Evolutionary conservation across 176 grass and related monocot genomes (phyloP).

Genomic region (Carex pumila): DNA sequence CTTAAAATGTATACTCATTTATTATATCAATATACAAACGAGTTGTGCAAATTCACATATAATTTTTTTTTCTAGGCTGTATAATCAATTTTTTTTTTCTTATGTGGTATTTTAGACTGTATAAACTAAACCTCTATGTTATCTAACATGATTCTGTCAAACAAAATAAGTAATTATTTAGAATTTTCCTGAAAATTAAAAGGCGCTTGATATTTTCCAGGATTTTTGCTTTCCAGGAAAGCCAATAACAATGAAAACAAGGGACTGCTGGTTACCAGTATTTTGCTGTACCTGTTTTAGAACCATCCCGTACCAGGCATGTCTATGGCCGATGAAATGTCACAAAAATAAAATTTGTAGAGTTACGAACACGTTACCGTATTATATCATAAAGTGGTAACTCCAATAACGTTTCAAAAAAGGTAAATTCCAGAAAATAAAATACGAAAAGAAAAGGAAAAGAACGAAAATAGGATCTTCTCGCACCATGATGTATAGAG

Average conservation of each 20-base stretch:
- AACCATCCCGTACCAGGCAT: neutral
- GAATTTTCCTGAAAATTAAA: neutral
- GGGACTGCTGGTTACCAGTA: too few relatives aligned
- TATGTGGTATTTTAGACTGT: too few relatives aligned
- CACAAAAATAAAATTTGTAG: neutral
- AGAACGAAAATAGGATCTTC: neutral
- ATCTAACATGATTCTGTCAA: neutral
- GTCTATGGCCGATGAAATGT: neutral
- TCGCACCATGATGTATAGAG: neutral
- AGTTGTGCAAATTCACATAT: too few relatives aligned
- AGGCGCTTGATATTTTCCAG: neutral
- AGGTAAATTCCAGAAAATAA: neutral
- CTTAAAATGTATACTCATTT: too few relatives aligned
- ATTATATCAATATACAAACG: too few relatives aligned
- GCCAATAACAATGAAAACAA: neutral
- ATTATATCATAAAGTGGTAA: neutral
- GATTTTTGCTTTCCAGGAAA: neutral
- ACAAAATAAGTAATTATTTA: too few relatives aligned
- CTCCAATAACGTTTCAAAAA: neutral
- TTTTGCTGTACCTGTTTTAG: neutral
- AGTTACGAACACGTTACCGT: neutral
- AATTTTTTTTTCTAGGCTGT: too few relatives aligned
- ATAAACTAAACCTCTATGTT: neutral
- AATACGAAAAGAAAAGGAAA: neutral
- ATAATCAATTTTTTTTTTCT: too few relatives aligned